These are phyloP conservation scores for Cicer cuneatum DNA, from an alignment of 306 rosid genomes.

Conservation along the genomic window DNA sequence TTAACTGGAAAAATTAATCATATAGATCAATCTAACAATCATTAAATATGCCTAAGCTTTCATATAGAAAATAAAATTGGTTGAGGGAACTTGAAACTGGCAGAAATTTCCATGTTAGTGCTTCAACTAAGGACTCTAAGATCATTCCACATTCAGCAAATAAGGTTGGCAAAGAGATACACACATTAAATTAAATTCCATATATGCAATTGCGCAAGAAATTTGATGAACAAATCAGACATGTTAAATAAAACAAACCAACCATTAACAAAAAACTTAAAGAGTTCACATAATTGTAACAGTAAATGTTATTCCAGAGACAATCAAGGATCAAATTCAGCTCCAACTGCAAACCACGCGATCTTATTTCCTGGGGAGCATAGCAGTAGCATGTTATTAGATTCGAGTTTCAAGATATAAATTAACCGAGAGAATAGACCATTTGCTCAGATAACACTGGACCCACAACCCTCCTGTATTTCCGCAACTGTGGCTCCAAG, in stretches of 20 bases:
- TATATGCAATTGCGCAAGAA: constrained; percentile 20
- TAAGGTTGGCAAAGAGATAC: constrained; percentile 7
- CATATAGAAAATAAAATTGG: constrained; percentile 7
- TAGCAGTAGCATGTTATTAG: constrained; percentile 36
- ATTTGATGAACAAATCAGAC: constrained; percentile 24
- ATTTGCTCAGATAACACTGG: constrained; percentile 68
- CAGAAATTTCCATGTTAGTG: neutral
- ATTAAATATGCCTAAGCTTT: constrained; percentile 1
- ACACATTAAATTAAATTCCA: constrained; percentile 5
- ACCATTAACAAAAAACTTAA: constrained; percentile 16
- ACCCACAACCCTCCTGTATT: constrained; percentile 74
- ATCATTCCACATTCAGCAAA: neutral
- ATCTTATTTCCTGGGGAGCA: constrained; percentile 16
- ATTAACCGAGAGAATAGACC: constrained; percentile 60
- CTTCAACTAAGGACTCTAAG: neutral
- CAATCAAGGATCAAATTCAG: constrained; percentile 32
- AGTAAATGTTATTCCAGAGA: constrained; percentile 23
- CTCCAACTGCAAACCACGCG: constrained; percentile 29
- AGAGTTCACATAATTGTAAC: constrained; percentile 29
- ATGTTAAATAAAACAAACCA: constrained; percentile 16
- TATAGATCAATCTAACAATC: neutral
- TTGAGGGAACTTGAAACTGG: neutral
- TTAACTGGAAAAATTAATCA: neutral
- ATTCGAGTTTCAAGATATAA: constrained; percentile 28
- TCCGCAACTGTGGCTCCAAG: constrained; percentile 72